phyloP scores from a whole-genome alignment of 805 yeast genomes.

The Nakazawaea ambrosiae region DNA sequence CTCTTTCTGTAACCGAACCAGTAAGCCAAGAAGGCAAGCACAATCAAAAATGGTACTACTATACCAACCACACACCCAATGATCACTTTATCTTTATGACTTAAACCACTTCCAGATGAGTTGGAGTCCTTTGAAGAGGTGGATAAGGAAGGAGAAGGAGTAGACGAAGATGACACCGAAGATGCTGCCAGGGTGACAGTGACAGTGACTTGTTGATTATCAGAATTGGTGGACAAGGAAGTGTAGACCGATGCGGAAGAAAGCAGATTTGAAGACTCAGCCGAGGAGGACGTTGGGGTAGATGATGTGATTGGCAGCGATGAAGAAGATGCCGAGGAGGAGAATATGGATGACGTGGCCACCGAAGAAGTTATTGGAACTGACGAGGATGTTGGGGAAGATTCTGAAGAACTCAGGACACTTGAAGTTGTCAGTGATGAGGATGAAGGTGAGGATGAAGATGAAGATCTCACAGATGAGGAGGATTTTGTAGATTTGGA shows the following conservation, averaged over 20 bases:
- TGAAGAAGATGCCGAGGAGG: slow-evolving; percentile 14
- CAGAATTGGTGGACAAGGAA: slow-evolving; percentile 5
- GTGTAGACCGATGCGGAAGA: slow-evolving; percentile 8
- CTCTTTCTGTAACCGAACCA: slow-evolving; percentile 9
- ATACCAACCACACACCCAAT: slow-evolving; percentile 69
- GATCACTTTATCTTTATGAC: slow-evolving; percentile 44
- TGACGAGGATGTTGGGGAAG: background rate
- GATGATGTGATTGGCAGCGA: slow-evolving; percentile 6
- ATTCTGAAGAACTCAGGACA: background rate
- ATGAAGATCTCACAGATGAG: background rate
- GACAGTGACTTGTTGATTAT: slow-evolving; percentile 8
- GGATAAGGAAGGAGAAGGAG: slow-evolving; percentile 24
- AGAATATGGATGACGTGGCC: slow-evolving; percentile 18
- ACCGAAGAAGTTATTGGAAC: background rate
- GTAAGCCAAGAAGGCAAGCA: slow-evolving; percentile 24
- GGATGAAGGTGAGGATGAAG: background rate
- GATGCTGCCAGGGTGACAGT: slow-evolving; percentile 10
- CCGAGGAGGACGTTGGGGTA: background rate
- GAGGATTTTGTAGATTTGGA: too few species aligned
- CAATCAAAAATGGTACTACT: slow-evolving; percentile 52
- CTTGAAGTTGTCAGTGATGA: background rate
- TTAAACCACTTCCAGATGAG: slow-evolving; percentile 30
- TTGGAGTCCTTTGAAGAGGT: slow-evolving; percentile 11
- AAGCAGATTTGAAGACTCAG: background rate
- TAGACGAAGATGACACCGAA: slow-evolving; percentile 20